phyloP scores from a whole-genome alignment of 2,329 filamentous ascomycete genomes.

The Colletotrichum melonis region DNA sequence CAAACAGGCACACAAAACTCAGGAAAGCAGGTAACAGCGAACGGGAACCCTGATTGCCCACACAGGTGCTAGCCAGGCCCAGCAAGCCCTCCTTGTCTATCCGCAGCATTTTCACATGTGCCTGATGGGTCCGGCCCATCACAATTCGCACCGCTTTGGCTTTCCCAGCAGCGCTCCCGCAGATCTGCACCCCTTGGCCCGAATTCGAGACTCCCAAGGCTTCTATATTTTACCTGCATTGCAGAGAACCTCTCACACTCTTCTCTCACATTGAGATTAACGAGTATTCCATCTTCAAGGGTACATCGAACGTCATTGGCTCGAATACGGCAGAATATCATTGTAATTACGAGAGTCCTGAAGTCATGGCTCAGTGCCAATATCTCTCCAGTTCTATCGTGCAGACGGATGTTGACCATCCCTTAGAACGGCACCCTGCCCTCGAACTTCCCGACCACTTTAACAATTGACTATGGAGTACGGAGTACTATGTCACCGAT shows the following conservation, averaged over 20 bases:
- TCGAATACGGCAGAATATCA: slow-evolving; percentile 1
- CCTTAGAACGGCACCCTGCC: slow-evolving; percentile 21
- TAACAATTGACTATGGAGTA: background rate
- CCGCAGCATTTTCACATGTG: background rate
- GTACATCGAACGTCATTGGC: slow-evolving; percentile 3
- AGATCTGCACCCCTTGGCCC: background rate
- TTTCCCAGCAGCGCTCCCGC: background rate
- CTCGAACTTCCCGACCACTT: background rate
- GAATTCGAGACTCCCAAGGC: background rate
- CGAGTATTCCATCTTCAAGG: background rate
- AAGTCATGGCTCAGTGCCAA: slow-evolving; percentile 9
- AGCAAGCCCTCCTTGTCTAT: background rate
- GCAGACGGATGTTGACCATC: slow-evolving; percentile 13
- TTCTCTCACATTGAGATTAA: background rate
- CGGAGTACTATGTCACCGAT: background rate
- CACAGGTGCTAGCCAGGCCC: background rate
- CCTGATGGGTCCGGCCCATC: background rate
- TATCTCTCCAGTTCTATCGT: slow-evolving; percentile 11
- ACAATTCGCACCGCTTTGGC: background rate
- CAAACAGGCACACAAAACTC: background rate
- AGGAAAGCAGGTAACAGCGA: background rate
- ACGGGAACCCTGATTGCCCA: background rate
- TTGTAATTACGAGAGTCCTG: background rate
- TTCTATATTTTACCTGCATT: background rate
- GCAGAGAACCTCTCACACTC: background rate